A percentile compares a stretch with the other conserved stretches of the same genome.
Evolutionary conservation across 106 monocot genomes (phyloP).

Genomic region (Vanilla planifolia): DNA sequence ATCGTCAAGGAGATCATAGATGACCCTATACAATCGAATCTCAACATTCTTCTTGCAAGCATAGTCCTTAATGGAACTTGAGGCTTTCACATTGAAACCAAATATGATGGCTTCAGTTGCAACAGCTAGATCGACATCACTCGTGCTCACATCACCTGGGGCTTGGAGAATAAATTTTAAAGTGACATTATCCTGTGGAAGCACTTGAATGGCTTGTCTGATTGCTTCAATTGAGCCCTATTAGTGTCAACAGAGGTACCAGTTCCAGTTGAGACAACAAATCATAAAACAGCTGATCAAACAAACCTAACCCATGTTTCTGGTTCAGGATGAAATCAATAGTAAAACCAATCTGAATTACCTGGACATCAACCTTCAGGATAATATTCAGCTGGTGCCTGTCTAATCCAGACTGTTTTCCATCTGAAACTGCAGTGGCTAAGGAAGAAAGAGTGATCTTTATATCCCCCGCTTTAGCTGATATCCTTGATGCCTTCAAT

Average conservation of each 20-base stretch:
- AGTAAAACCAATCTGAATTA: constrained; percentile 12
- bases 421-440: constrained; percentile 68
- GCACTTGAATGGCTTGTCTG: constrained; percentile 80
- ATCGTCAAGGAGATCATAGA: constrained; percentile 89
- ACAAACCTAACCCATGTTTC: no score
- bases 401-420: constrained; percentile 71
- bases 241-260: constrained; percentile 1
- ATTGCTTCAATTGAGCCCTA: constrained; percentile 98
- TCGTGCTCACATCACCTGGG: constrained; percentile 80
- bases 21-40: constrained; percentile 84
- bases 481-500: constrained; percentile 49
- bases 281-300: no score
- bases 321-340: neutral
- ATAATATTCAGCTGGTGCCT: constrained; percentile 89
- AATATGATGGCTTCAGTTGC: constrained; percentile 81
- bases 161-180: constrained; percentile 90
- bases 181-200: constrained; percentile 86
- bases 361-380: constrained; percentile 98
- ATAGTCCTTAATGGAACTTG: constrained; percentile 80
- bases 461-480: constrained; percentile 78
- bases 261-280: constrained; percentile 3
- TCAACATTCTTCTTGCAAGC: constrained; percentile 85
- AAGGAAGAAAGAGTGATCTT: constrained; percentile 86
- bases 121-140: constrained; percentile 88
- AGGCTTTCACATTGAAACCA: constrained; percentile 91